Conservation (phyloP, 192 early-diverging fungal genomes). For the Gorgonomyces haynaldii region DNA sequence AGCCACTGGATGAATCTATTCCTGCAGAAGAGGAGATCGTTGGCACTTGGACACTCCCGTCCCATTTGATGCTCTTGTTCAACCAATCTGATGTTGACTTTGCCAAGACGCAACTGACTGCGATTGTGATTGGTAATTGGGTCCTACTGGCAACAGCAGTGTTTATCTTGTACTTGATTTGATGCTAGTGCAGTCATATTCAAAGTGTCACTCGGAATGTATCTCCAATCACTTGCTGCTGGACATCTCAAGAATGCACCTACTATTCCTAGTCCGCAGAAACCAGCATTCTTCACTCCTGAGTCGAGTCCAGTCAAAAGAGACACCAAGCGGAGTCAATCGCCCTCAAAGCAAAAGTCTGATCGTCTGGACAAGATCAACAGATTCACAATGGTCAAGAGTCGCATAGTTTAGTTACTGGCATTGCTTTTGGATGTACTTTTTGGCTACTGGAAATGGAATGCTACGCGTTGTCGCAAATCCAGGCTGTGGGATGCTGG, state of each 20-base stretch:
- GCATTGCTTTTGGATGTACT: too few species aligned
- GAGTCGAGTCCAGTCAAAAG: too few species aligned
- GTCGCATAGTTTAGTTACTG: conserved; percentile 66
- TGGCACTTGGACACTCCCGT: conserved; percentile 29
- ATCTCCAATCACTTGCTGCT: neutral
- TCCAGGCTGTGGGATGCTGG: too few species aligned
- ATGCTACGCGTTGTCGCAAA: too few species aligned
- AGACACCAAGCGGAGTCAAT: too few species aligned
- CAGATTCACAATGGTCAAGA: conserved; percentile 82
- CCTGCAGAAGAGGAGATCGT: conserved; percentile 28
- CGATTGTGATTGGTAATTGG: too few species aligned
- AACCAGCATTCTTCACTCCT: neutral
- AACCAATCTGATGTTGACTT: neutral
- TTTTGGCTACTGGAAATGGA: too few species aligned
- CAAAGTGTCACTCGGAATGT: conserved; percentile 2
- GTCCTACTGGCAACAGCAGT: too few species aligned
- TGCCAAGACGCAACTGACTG: too few species aligned
- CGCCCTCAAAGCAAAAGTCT: too few species aligned
- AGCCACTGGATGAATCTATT: conserved; percentile 16
- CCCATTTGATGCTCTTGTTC: conserved; percentile 23
- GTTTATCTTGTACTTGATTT: too few species aligned
- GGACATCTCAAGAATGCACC: neutral
- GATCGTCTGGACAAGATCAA: conserved; percentile 77
- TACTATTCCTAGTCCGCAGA: neutral
- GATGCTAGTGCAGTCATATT: neutral